These are phyloP conservation scores for Nepenthes mirabilis DNA, from an alignment of 148 eudicot genomes.

Conservation along the genomic window DNA sequence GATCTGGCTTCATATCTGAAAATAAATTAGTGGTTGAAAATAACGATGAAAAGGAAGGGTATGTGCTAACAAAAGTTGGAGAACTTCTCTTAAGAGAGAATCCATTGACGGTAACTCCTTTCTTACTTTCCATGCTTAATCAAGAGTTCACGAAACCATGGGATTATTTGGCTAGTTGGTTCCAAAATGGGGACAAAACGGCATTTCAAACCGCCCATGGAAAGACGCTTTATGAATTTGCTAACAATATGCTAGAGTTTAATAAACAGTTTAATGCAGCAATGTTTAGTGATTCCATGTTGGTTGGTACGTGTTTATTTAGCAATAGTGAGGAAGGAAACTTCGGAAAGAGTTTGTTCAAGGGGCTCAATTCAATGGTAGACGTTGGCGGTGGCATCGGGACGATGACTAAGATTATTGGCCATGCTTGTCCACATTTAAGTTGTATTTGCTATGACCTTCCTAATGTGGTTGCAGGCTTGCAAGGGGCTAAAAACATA, in stretches of 20 bases:
- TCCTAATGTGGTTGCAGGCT: constrained; percentile 15
- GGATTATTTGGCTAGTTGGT: constrained; percentile 14
- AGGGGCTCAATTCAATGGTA: constrained; percentile 9
- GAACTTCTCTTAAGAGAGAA: constrained; percentile 15
- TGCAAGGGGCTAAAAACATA: constrained; percentile 5
- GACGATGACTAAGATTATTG: constrained; percentile 5
- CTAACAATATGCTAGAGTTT: constrained; percentile 1
- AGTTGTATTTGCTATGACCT: constrained; percentile 11
- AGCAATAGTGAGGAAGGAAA: background rate
- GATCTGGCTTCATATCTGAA: constrained; percentile 11
- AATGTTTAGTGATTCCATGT: constrained; percentile 24
- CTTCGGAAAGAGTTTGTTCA: background rate
- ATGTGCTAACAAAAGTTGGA: constrained; percentile 14
- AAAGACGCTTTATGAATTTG: constrained; percentile 12
- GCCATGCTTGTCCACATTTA: constrained; percentile 2
- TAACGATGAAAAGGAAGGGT: constrained; percentile 4
- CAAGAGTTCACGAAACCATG: constrained; percentile 10
- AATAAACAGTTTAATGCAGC: constrained; percentile 13
- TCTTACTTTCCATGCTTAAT: constrained; percentile 10
- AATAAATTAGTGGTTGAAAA: background rate
- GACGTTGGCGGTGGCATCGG: constrained; percentile 20
- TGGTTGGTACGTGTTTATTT: constrained; percentile 10
- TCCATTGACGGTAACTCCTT: constrained; percentile 8
- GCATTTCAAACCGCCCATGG: constrained; percentile 19
- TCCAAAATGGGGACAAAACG: constrained; percentile 5